These are phyloP conservation scores for Obba rivulosa DNA, from an alignment of 768 basidiomycete species.

Conservation along the genomic window DNA sequence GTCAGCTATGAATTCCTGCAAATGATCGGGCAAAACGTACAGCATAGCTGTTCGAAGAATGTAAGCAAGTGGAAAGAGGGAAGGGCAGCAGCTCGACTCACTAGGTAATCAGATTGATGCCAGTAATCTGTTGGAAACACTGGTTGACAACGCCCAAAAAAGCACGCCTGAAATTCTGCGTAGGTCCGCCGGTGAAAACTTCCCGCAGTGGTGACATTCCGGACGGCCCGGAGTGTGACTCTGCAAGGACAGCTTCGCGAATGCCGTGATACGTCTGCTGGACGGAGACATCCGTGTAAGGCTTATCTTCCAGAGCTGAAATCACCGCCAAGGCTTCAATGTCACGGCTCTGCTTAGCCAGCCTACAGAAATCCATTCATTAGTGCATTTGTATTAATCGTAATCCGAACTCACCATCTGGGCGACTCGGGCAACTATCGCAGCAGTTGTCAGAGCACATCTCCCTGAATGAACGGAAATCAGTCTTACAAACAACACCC, in stretches of 20 bases:
- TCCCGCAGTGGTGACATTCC: conserved; percentile 41
- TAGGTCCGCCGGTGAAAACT: conserved; percentile 48
- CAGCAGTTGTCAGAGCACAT: background rate
- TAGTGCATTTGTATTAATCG: background rate
- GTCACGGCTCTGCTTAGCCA: conserved; percentile 47
- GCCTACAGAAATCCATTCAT: conserved; percentile 29
- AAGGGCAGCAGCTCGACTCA: conserved; percentile 26
- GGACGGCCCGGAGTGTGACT: conserved; percentile 19
- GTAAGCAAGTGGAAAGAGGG: conserved; percentile 13
- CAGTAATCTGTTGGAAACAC: conserved; percentile 66
- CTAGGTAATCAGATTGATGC: conserved; percentile 64
- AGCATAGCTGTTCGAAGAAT: conserved; percentile 24
- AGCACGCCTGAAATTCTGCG: conserved; percentile 58
- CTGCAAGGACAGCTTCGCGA: conserved; percentile 44
- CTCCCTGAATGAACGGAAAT: background rate
- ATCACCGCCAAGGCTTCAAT: conserved; percentile 57
- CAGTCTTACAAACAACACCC: conserved; percentile 41
- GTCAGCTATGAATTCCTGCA: background rate
- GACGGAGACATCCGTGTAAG: conserved; percentile 39
- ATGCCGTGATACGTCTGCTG: conserved; percentile 50
- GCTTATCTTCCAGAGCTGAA: conserved; percentile 53
- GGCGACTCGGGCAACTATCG: conserved; percentile 54
- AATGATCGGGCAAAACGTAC: conserved; percentile 4
- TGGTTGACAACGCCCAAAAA: conserved; percentile 52
- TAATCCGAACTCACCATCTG: conserved; percentile 35